Conservation (phyloP, 768 basidiomycete species). For the Termitomyces eurrhizus region DNA sequence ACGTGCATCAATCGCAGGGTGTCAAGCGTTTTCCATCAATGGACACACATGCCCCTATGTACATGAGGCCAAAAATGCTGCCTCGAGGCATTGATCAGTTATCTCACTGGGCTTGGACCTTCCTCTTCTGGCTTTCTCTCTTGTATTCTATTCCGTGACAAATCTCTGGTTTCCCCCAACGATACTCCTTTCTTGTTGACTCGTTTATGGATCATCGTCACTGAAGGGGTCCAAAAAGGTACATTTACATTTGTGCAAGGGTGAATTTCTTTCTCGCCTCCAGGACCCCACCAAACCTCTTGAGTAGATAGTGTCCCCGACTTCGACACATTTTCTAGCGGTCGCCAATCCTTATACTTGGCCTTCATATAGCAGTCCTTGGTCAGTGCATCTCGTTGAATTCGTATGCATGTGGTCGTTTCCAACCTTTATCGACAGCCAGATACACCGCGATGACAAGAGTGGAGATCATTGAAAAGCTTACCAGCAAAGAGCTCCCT, state of each 20-base stretch:
- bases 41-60: slow-evolving; percentile 9
- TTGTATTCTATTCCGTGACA: slow-evolving; percentile 6
- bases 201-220: not conserved
- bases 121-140: slow-evolving; percentile 3
- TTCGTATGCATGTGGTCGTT: not conserved
- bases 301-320: not conserved
- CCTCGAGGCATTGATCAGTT: slow-evolving; percentile 1
- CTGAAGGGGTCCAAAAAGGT: not conserved
- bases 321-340: not conserved
- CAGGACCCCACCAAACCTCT: not conserved
- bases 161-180: not conserved
- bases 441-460: slow-evolving; percentile 1
- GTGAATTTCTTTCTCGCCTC: slow-evolving; percentile 1
- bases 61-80: slow-evolving; percentile 2
- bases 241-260: slow-evolving; percentile 1
- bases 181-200: not conserved
- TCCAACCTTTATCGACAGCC: not conserved
- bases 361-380: not conserved
- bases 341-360: not conserved
- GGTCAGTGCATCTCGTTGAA: not conserved
- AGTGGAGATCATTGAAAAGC: slow-evolving; percentile 10
- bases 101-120: slow-evolving; percentile 7
- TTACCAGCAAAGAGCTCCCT: slow-evolving; percentile 13
- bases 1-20: not conserved
- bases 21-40: slow-evolving; percentile 4